phyloP scores from a whole-genome alignment of 371 early-diverging fungal species.

The Lichtheimia corymbifera region DNA sequence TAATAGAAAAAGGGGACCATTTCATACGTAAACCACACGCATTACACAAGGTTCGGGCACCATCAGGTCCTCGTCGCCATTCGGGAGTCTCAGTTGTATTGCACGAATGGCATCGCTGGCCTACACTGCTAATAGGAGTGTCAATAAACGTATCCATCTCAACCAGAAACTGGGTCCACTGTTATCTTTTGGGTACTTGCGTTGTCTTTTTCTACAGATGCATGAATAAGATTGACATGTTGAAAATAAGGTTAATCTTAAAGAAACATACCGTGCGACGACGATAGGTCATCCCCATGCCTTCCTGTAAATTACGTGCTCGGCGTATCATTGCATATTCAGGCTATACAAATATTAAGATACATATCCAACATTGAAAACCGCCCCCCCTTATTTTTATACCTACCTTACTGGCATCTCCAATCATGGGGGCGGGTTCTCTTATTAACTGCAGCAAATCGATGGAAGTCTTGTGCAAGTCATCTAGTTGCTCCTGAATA shows the following conservation, averaged over 20 bases:
- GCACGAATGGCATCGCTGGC: constrained; percentile 61
- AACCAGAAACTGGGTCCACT: neutral
- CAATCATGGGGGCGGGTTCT: neutral
- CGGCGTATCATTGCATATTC: constrained; percentile 42
- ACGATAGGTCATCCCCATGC: constrained; percentile 29
- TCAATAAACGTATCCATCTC: neutral
- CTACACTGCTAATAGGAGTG: constrained; percentile 17
- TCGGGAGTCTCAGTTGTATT: constrained; percentile 64
- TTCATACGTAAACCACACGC: constrained; percentile 59
- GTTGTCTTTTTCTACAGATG: constrained; percentile 27
- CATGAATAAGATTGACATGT: neutral
- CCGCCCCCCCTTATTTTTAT: neutral
- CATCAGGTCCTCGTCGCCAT: constrained; percentile 74
- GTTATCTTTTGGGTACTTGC: neutral
- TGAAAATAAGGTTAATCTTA: neutral
- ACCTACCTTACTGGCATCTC: neutral
- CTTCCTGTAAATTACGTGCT: constrained; percentile 33
- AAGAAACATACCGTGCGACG: constrained; percentile 27
- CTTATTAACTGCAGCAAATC: constrained; percentile 12
- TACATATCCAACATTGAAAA: neutral
- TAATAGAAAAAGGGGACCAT: neutral
- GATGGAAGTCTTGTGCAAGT: constrained; percentile 7
- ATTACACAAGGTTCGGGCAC: constrained; percentile 68
- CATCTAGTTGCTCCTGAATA: constrained; percentile 5
- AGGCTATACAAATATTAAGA: neutral